Base-by-base conservation (phyloP, 768 basidiomycete genomes). In the Serendipita indica region DNA sequence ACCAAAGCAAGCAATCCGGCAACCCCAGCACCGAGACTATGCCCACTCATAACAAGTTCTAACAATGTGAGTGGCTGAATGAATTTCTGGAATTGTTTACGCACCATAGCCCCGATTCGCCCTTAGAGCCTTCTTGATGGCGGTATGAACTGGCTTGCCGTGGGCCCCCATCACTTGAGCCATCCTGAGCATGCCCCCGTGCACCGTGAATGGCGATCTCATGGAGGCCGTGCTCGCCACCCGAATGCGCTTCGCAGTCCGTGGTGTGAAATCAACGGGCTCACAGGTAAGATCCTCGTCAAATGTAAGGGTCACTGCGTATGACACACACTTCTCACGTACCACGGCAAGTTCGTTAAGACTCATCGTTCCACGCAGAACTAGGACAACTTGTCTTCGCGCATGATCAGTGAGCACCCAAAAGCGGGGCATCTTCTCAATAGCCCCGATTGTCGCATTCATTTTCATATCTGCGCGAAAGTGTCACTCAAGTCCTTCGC, bases 401-500 rank as follows among this genome's bases (percentile, higher is more conserved):
- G 75, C 75, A 65, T 91, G 84, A 67, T 90, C 89, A 0, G 86
- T 89, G 18, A 91, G 73, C 2, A 89, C 82, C 87, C 89, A 90
- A 67, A 84, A 90, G 33, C 86, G 75, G 2, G 89, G 88, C 81
- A 88, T 84, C 61, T 81, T 74, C 61, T 79, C 77, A 63, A 83
- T 82, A 46, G 76, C 72, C 13, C 85, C 83, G 22, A 84, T 75
- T 10, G 73, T 75, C 28, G 69, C 72, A 39, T 39, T 39, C 41
- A 25, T 49, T 33, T 37, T 61, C 39, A 62, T 71, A 70, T 58
- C 71, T 69, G 60, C 71, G 30, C 12, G 32, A 27, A 30, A 27
- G 30, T 61, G 34, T 14, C 18, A n/a, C 4, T 27, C 32, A 10
- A 25, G n/a, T 27, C 12, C 4, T 16, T 27, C 4, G 49, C 22